Conservation (phyloP, 1,284 basidiomycete genomes). For the Ustilago tritici region DNA sequence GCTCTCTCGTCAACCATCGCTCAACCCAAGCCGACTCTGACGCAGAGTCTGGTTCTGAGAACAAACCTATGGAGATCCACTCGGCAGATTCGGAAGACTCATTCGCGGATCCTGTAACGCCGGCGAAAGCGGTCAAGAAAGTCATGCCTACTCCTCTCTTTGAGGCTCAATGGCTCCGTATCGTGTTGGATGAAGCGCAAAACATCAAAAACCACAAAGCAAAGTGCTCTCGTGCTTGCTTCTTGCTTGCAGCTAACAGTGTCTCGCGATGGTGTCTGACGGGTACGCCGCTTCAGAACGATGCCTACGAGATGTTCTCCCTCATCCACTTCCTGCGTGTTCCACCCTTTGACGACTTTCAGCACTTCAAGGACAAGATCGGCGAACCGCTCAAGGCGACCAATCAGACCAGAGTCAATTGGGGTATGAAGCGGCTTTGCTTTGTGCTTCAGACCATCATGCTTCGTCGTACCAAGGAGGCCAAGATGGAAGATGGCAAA, state of each 20-base stretch:
- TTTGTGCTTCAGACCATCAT: conserved; percentile 87
- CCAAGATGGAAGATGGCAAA: conserved; percentile 76
- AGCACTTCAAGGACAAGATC: conserved; percentile 82
- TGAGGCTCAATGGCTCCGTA: conserved; percentile 82
- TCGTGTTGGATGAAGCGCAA: conserved; percentile 94
- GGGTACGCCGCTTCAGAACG: conserved; percentile 78
- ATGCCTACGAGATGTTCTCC: conserved; percentile 87
- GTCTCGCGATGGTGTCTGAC: conserved; percentile 69
- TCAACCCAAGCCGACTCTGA: conserved; percentile 26
- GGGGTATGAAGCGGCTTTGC: conserved; percentile 71
- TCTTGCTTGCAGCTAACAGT: conserved; percentile 73
- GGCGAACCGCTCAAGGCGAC: conserved; percentile 76
- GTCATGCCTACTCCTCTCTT: conserved; percentile 75
- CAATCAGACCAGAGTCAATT: conserved; percentile 60
- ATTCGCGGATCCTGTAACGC: conserved; percentile 9
- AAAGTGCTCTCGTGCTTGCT: conserved; percentile 82
- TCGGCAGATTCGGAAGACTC: conserved; percentile 70
- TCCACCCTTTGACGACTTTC: conserved; percentile 83
- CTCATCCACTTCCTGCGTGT: conserved; percentile 89
- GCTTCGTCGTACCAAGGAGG: conserved; percentile 88
- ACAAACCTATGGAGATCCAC: conserved; percentile 54
- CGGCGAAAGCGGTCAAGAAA: conserved; percentile 71
- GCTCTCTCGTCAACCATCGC: conserved; percentile 10
- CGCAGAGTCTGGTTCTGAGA: conserved; percentile 29
- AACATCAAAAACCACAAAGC: conserved; percentile 94